Evolutionary conservation across 306 rosid genomes (phyloP).

Genomic region (Pachyrhizus erosus): DNA sequence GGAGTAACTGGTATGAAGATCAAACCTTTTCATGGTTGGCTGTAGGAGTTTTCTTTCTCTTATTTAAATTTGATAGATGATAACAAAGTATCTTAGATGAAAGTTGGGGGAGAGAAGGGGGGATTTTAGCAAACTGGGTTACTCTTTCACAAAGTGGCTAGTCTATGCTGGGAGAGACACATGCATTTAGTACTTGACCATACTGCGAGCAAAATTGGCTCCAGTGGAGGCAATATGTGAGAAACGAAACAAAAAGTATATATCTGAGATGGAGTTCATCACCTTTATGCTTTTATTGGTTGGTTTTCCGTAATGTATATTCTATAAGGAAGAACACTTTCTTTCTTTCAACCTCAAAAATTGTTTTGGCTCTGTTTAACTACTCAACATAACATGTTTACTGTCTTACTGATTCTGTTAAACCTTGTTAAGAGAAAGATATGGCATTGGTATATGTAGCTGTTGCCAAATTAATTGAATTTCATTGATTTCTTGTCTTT

Average conservation of each 20-base stretch:
- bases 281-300: conserved; percentile 11
- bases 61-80: conserved; percentile 5
- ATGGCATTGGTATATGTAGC: neutral
- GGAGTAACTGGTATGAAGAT: neutral
- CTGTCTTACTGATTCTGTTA: neutral
- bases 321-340: neutral
- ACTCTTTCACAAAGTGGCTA: neutral
- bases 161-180: neutral
- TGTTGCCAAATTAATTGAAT: neutral
- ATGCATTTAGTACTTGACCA: neutral
- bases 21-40: neutral
- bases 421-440: conserved; percentile 15
- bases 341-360: neutral
- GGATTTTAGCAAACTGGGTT: neutral
- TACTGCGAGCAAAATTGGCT: neutral
- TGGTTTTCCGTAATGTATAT: conserved; percentile 7
- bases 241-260: neutral
- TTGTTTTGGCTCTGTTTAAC: neutral
- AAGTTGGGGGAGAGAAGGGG: neutral
- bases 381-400: neutral
- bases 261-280: neutral
- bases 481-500: conserved; percentile 14
- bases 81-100: neutral
- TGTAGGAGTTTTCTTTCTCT: conserved; percentile 1
- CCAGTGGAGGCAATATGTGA: neutral